A percentile compares a stretch with the other conserved stretches of the same genome.
Evolutionary conservation across 1,139 yeast genomes (phyloP).

Genomic region (Geotrichum australiense): DNA sequence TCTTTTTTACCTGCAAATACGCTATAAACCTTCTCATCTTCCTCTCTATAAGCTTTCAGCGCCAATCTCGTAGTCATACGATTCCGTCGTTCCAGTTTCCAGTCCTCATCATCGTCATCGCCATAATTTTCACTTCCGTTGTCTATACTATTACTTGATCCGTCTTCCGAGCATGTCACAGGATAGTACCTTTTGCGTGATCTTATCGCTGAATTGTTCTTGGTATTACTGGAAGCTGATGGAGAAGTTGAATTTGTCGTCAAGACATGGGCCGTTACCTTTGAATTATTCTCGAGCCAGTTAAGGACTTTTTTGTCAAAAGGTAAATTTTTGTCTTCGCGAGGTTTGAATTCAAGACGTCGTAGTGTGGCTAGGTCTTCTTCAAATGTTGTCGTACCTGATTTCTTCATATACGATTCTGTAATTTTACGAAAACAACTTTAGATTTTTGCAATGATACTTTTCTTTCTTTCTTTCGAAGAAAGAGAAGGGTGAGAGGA

Average conservation of each 20-base stretch:
- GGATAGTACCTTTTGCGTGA: slow-evolving; percentile 17
- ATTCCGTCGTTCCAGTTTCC: slow-evolving; percentile 20
- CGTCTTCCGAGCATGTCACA: slow-evolving; percentile 16
- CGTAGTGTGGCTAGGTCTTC: slow-evolving; percentile 1
- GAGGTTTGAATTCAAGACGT: slow-evolving; percentile 18
- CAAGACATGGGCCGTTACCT: too few relatives aligned
- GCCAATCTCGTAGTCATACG: slow-evolving; percentile 18
- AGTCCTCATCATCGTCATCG: slow-evolving; percentile 8
- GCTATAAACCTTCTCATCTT: slow-evolving; percentile 15
- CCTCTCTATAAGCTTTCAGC: slow-evolving; percentile 21
- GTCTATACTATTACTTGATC: slow-evolving; percentile 6
- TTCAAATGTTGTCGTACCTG: not conserved
- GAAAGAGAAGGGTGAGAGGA: not conserved
- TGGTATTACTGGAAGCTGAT: not conserved
- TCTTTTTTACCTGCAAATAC: slow-evolving; percentile 1
- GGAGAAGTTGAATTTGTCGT: slow-evolving; percentile 1
- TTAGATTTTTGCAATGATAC: too few relatives aligned
- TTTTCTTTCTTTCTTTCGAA: too few relatives aligned
- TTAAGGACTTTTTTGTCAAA: slow-evolving; percentile 21
- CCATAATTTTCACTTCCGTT: not conserved
- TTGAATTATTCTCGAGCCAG: slow-evolving; percentile 22
- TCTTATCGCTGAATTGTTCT: slow-evolving; percentile 2
- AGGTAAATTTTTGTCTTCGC: slow-evolving; percentile 24
- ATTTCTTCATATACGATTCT: not conserved
- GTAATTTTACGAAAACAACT: not conserved